Evolutionary conservation across 2,329 filamentous ascomycete genomes (phyloP).

Genomic region (Paecilomyces dactylethromorphus): DNA sequence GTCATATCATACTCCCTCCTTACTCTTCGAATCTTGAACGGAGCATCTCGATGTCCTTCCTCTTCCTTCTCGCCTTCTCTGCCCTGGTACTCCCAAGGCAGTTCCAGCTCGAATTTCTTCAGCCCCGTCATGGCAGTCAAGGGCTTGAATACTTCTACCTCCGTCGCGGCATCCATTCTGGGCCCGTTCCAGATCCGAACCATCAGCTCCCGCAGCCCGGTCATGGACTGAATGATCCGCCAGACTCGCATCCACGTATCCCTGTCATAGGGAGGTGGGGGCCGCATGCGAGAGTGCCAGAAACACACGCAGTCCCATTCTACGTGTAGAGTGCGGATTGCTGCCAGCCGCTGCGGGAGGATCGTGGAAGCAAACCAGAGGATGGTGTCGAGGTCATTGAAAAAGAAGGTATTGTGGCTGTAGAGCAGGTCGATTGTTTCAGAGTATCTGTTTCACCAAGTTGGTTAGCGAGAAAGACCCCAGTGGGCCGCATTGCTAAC

Average conservation of each 20-base stretch:
- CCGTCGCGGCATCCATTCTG: not conserved
- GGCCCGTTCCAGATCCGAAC: slow-evolving; percentile 1
- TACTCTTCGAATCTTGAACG: not conserved
- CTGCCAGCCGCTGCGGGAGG: not conserved
- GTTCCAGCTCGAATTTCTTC: not conserved
- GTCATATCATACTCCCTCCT: not conserved
- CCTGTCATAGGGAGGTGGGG: not conserved
- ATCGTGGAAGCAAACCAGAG: not conserved
- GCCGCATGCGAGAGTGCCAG: not conserved
- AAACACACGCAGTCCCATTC: slow-evolving; percentile 1
- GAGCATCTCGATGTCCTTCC: not conserved
- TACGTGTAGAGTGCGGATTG: not conserved
- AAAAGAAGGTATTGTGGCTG: slow-evolving; percentile 3
- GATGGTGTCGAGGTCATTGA: slow-evolving; percentile 5
- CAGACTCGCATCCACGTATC: not conserved
- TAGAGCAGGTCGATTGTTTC: slow-evolving; percentile 6
- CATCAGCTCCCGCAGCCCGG: not conserved
- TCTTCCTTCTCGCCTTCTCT: not conserved
- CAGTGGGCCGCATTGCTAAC: too few relatives aligned
- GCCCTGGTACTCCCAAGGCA: not conserved
- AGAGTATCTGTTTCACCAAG: slow-evolving; percentile 1
- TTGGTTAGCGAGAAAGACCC: not conserved
- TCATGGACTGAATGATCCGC: not conserved
- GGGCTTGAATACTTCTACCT: not conserved
- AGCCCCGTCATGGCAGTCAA: not conserved